Base-by-base conservation (phyloP, 176 grass and related monocot species). In the Oryza meridionalis region DNA sequence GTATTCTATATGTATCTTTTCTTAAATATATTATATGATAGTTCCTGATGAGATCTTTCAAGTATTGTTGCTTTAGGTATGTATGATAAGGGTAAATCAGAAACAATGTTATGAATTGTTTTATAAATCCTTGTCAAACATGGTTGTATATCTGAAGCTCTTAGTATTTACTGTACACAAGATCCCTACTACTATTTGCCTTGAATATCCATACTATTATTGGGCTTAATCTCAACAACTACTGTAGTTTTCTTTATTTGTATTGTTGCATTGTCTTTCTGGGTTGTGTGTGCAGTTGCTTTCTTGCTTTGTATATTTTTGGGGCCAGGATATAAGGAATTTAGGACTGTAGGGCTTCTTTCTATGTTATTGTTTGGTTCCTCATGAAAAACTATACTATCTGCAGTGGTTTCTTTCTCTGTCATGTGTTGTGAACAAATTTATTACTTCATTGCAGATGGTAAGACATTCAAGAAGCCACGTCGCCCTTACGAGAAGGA, bases 381-480 rank as follows among this genome's bases (percentile, higher is more conserved):
- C 51, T 38, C 0, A 50, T 50, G 19, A 17, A 14, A 8, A 32
- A 6, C 14, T 67, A 37, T 35, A 35, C 63, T 64, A 31, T 14
- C 13, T 68, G 19, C 29, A 50, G 7, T 24, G 21, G 27, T 9
- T 75, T 53, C 15, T 32, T 75, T 55, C 27, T 75, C 14, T 1
- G 3, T 29, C 53, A 53, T 25, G 33, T 76, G 9, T 10, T 62
- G 5, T 25, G 21, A 62, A 3, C 22, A 32, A 44, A 15, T 33
- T 72, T 71, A 10, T 53, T 24, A 9, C 27, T 38, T 9, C 21
- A 47, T 65, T 78, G 53, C 67, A 86, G 84, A 86, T 79, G 83
- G 83, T 22, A 85, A 85, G 24, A 85, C 83, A 44, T 85, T 85
- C 51, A 85, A 85, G 83, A 85, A 78, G 38, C 83, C 83, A 38